These are phyloP conservation scores for Cryptosporidium tyzzeri DNA, from an alignment of 169 alveolate species.

Conservation along the genomic window DNA sequence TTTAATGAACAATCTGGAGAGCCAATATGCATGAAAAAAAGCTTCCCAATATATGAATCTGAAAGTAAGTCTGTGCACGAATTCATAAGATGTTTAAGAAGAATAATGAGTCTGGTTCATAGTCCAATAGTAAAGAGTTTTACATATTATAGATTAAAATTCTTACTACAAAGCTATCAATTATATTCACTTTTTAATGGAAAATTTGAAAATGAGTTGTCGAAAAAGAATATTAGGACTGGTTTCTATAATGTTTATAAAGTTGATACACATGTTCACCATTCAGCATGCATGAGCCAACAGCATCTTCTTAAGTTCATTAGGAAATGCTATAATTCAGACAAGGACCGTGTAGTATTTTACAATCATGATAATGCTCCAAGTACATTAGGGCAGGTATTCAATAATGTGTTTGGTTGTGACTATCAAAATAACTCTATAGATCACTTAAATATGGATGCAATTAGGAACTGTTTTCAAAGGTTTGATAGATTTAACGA, in stretches of 20 bases:
- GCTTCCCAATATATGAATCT: constrained; percentile 50
- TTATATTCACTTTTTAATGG: constrained; percentile 83
- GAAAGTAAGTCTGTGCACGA: constrained; percentile 43
- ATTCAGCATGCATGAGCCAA: constrained; percentile 91
- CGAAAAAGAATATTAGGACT: constrained; percentile 81
- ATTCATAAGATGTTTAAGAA: constrained; percentile 53
- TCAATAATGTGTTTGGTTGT: constrained; percentile 82
- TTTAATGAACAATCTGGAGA: background rate
- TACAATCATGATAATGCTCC: constrained; percentile 79
- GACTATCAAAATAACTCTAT: constrained; percentile 82
- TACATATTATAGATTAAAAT: constrained; percentile 81
- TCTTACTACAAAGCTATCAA: constrained; percentile 81
- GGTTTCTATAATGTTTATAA: constrained; percentile 93
- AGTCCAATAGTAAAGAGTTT: constrained; percentile 82
- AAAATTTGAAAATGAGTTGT: constrained; percentile 79
- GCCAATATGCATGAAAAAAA: background rate
- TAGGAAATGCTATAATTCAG: constrained; percentile 69
- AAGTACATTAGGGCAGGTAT: constrained; percentile 82
- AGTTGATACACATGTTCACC: constrained; percentile 95
- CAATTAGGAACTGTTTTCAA: constrained; percentile 89
- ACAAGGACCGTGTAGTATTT: constrained; percentile 82
- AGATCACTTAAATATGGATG: constrained; percentile 87
- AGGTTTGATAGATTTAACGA: constrained; percentile 93
- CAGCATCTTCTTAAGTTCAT: constrained; percentile 90
- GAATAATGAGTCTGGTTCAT: constrained; percentile 60